phyloP scores from a whole-genome alignment of 345 rosid genomes.

The Garcia nutans region DNA sequence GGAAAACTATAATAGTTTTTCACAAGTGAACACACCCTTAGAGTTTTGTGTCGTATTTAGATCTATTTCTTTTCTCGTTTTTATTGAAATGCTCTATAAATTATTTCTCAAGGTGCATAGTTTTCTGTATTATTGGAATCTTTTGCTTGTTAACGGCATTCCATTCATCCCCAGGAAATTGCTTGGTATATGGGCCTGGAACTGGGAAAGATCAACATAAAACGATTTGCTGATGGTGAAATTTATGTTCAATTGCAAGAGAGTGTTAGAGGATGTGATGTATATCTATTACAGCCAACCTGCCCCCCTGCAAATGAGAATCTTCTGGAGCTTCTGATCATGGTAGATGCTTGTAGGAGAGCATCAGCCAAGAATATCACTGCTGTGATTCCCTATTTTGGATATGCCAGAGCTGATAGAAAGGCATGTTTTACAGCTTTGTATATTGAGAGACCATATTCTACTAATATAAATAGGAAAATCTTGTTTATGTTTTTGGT shows the following conservation, averaged over 20 bases:
- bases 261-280: constrained; percentile 96
- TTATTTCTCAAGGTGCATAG: not conserved
- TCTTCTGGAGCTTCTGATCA: constrained; percentile 88
- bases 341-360: constrained; percentile 96
- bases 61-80: too few relatives aligned
- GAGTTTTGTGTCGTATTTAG: not conserved
- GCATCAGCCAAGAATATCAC: constrained; percentile 93
- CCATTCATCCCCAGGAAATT: constrained; percentile 52
- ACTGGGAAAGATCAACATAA: constrained; percentile 84
- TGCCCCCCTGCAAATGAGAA: constrained; percentile 97
- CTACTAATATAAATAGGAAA: not conserved
- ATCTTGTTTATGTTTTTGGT: not conserved
- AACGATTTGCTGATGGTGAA: constrained; percentile 95
- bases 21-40: too few relatives aligned
- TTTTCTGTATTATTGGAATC: not conserved
- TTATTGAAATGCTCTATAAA: not conserved
- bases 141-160: not conserved
- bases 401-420: constrained; percentile 95
- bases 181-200: constrained; percentile 89
- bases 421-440: constrained; percentile 45
- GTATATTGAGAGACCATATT: not conserved
- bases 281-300: constrained; percentile 86
- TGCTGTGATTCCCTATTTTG: constrained; percentile 96
- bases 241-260: constrained; percentile 93
- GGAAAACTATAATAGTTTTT: too few relatives aligned